A percentile compares a stretch with the other conserved stretches of the same genome.
phyloP scores from a whole-genome alignment of 805 yeast species.

The Yarrowia sp. region DNA sequence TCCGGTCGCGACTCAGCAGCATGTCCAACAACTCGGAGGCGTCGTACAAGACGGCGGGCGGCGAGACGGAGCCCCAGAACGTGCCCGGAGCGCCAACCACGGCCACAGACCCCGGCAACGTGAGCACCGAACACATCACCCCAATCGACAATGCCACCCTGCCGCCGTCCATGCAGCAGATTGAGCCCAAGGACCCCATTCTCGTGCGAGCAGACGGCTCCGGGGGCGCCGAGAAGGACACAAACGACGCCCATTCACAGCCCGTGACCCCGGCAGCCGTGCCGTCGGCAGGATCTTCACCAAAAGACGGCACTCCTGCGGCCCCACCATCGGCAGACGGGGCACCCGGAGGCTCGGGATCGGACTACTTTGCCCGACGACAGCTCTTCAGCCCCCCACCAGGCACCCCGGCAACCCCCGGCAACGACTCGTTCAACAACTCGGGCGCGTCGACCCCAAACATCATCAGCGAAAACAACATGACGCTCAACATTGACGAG shows the following conservation, averaged over 20 bases:
- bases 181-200: constrained; percentile 78
- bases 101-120: background rate
- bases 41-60: constrained; percentile 43
- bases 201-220: constrained; percentile 54
- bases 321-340: background rate
- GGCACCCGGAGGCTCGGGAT: constrained; percentile 11
- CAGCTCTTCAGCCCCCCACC: constrained; percentile 36
- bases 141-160: constrained; percentile 46
- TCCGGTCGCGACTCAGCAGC: constrained; percentile 47
- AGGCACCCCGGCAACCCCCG: constrained; percentile 32
- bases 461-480: constrained; percentile 40
- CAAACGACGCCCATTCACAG: constrained; percentile 14
- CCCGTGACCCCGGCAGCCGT: constrained; percentile 24
- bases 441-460: constrained; percentile 25
- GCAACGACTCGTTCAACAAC: constrained; percentile 16
- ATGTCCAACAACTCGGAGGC: constrained; percentile 43
- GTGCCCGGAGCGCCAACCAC: constrained; percentile 24
- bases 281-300: constrained; percentile 7
- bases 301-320: constrained; percentile 8
- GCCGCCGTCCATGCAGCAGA: constrained; percentile 73
- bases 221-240: constrained; percentile 2
- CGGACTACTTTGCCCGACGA: constrained; percentile 42
- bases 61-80: constrained; percentile 35
- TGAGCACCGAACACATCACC: background rate
- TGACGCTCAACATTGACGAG: constrained; percentile 72